A percentile compares a stretch with the other conserved stretches of the same genome.
Conservation (phyloP, 2,329 filamentous ascomycete species). For the Microsporum audouinii region DNA sequence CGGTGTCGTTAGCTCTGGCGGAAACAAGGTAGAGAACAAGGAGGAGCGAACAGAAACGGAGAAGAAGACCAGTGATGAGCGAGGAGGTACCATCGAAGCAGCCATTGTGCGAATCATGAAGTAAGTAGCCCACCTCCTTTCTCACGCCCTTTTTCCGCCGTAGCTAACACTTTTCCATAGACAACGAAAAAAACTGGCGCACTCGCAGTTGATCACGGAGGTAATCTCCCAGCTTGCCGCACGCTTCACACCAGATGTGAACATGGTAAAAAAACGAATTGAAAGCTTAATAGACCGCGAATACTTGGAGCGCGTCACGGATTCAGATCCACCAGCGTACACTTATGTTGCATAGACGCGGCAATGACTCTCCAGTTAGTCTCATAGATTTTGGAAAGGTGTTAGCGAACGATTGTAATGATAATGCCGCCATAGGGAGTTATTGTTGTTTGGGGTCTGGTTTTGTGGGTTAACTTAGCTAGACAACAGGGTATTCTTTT, state of each 20-base stretch:
- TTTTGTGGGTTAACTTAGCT: background rate
- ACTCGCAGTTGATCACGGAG: conserved; percentile 41
- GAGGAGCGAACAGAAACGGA: conserved; percentile 44
- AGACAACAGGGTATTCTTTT: background rate
- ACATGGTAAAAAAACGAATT: conserved; percentile 43
- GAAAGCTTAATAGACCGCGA: conserved; percentile 44
- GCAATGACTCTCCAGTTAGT: background rate
- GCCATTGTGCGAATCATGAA: conserved; percentile 46
- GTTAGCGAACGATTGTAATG: background rate
- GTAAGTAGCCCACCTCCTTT: conserved; percentile 21
- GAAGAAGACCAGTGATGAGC: conserved; percentile 40
- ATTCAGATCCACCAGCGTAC: conserved; percentile 35
- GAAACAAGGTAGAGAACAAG: conserved; percentile 72
- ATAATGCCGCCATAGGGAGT: background rate
- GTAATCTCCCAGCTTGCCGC: conserved; percentile 38
- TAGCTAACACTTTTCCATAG: conserved; percentile 17
- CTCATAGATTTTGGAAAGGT: background rate
- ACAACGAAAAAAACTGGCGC: conserved; percentile 39
- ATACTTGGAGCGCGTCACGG: conserved; percentile 37
- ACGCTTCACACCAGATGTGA: conserved; percentile 41
- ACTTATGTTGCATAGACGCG: conserved; percentile 32
- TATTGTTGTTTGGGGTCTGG: background rate
- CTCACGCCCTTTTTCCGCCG: background rate
- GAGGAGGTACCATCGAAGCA: conserved; percentile 41
- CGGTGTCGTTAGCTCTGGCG: conserved; percentile 61